phyloP scores from a whole-genome alignment of 352 stramenopile genomes.

The Pythium apleroticum region DNA sequence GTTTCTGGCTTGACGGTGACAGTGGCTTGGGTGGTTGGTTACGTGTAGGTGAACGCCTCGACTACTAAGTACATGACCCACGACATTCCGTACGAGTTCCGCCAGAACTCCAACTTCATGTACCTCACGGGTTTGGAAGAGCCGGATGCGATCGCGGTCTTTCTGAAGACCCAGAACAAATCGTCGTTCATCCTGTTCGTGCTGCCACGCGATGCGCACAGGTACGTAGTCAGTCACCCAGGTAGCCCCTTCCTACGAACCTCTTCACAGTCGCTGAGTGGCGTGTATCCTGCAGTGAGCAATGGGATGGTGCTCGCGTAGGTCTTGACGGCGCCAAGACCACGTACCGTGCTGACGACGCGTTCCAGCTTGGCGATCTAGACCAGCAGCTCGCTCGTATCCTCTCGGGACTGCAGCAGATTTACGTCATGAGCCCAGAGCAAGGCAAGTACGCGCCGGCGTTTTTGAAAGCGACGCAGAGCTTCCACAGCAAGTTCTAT shows the following conservation, averaged over 20 bases:
- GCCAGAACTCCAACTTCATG: slow-evolving; percentile 84
- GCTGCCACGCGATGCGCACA: slow-evolving; percentile 67
- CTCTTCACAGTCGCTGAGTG: background rate
- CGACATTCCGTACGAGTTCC: slow-evolving; percentile 87
- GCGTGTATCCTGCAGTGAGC: slow-evolving; percentile 40
- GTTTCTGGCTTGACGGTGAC: background rate
- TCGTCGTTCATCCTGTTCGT: slow-evolving; percentile 77
- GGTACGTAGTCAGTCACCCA: slow-evolving; percentile 22
- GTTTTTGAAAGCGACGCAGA: slow-evolving; percentile 61
- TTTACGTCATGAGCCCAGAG: slow-evolving; percentile 70
- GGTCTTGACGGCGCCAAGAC: slow-evolving; percentile 60
- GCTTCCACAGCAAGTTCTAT: slow-evolving; percentile 70
- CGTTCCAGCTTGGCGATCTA: slow-evolving; percentile 66
- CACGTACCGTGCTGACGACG: slow-evolving; percentile 65
- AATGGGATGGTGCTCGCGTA: slow-evolving; percentile 78
- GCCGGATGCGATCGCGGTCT: slow-evolving; percentile 70
- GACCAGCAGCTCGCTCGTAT: slow-evolving; percentile 48
- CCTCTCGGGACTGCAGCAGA: slow-evolving; percentile 52
- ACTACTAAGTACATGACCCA: slow-evolving; percentile 87
- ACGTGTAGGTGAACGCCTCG: slow-evolving; percentile 52
- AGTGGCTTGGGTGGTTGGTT: background rate
- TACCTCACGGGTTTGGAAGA: slow-evolving; percentile 85
- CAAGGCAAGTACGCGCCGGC: slow-evolving; percentile 48
- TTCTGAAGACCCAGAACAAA: slow-evolving; percentile 66
- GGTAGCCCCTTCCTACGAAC: too few species aligned